Conservation (phyloP, 352 stramenopile species). For the Phytophthora sansomeana region DNA sequence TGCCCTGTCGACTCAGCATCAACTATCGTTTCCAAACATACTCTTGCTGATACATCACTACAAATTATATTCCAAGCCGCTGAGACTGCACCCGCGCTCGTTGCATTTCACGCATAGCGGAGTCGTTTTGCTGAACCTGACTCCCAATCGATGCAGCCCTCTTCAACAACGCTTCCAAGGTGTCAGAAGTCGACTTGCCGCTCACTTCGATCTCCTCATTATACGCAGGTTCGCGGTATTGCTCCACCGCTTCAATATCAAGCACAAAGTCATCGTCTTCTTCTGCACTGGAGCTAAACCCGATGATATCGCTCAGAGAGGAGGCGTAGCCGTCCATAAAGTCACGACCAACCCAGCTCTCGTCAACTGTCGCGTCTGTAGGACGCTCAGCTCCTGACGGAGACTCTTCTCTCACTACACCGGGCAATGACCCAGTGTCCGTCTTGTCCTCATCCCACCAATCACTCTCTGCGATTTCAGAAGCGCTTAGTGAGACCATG, state of each 20-base stretch:
- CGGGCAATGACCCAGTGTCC: constrained; percentile 15
- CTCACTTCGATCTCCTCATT: constrained; percentile 21
- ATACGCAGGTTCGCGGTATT: constrained; percentile 24
- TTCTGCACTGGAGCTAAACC: constrained; percentile 35
- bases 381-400: background rate
- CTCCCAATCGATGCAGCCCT: constrained; percentile 25
- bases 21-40: too few relatives aligned
- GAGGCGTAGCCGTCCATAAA: constrained; percentile 33
- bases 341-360: constrained; percentile 31
- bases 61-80: constrained; percentile 4
- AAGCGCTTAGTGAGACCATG: constrained; percentile 22
- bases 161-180: constrained; percentile 17
- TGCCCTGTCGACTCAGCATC: too few relatives aligned
- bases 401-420: constrained; percentile 16
- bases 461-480: constrained; percentile 29
- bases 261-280: constrained; percentile 33
- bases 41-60: background rate
- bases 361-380: constrained; percentile 26
- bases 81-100: constrained; percentile 19
- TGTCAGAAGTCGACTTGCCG: constrained; percentile 22
- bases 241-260: constrained; percentile 16
- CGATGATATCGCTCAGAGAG: constrained; percentile 32
- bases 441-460: constrained; percentile 31
- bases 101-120: constrained; percentile 32
- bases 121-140: constrained; percentile 38